These are phyloP conservation scores for Kluyveromyces sp. DNA, from an alignment of 1,139 yeast genomes.

Conservation along the genomic window DNA sequence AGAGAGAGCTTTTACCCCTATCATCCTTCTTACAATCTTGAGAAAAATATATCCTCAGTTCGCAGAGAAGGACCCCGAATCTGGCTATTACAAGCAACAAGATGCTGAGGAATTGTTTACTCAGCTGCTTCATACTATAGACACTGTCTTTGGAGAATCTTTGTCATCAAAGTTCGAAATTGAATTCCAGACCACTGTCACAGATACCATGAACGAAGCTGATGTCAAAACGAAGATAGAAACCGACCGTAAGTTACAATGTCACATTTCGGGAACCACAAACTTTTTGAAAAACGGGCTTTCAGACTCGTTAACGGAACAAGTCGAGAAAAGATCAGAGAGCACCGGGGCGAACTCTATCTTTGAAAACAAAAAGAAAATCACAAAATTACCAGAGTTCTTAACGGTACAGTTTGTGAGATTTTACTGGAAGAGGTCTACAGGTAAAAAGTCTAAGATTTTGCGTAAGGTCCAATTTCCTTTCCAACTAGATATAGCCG, in stretches of 20 bases:
- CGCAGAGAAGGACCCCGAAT: constrained; percentile 57
- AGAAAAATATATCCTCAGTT: constrained; percentile 79
- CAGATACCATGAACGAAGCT: constrained; percentile 45
- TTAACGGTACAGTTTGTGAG: constrained; percentile 89
- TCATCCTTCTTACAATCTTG: constrained; percentile 54
- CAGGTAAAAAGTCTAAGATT: constrained; percentile 85
- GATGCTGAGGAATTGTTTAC: constrained; percentile 97
- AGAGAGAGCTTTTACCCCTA: constrained; percentile 47
- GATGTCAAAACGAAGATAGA: constrained; percentile 51
- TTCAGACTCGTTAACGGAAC: constrained; percentile 64
- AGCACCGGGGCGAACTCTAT: constrained; percentile 61
- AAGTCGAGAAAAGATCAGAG: constrained; percentile 71
- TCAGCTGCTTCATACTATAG: constrained; percentile 55
- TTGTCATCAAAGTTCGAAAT: constrained; percentile 58
- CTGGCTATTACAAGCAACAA: constrained; percentile 82
- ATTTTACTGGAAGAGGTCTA: constrained; percentile 92
- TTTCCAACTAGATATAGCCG: constrained; percentile 81
- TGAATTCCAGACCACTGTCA: constrained; percentile 54
- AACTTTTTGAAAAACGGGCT: constrained; percentile 88
- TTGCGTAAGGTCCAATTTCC: constrained; percentile 93
- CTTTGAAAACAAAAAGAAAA: constrained; percentile 60
- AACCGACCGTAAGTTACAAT: constrained; percentile 68
- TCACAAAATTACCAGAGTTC: constrained; percentile 78
- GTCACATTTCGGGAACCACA: constrained; percentile 81
- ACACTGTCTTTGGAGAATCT: constrained; percentile 40